Percentiles rank a stretch among this genome's conserved stretches.
phyloP scores from a whole-genome alignment of 176 grass and related monocot species.

The Chrysopogon serrulatus region DNA sequence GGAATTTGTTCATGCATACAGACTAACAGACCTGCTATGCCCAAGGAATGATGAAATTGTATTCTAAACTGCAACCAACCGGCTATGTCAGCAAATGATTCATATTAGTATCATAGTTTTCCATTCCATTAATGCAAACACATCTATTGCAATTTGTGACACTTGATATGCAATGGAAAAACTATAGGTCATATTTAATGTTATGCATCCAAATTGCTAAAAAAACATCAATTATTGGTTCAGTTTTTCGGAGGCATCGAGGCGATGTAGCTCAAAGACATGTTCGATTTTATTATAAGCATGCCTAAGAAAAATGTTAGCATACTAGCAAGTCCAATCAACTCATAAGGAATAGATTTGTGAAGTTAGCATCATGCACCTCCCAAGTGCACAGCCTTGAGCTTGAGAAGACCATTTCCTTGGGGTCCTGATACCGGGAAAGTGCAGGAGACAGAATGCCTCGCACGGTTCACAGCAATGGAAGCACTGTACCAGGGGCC shows the following conservation, averaged over 20 bases:
- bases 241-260: not conserved
- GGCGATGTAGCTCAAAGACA: not conserved
- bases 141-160: not conserved
- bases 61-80: not conserved
- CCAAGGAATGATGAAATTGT: not conserved
- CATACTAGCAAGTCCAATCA: not conserved
- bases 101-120: not conserved
- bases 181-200: not conserved
- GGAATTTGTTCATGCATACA: not conserved
- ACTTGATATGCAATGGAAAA: not conserved
- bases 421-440: conserved; percentile 54
- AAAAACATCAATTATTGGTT: not conserved
- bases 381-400: conserved; percentile 69
- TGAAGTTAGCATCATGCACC: conserved; percentile 15
- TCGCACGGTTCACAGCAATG: conserved; percentile 40
- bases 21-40: not conserved
- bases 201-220: not conserved
- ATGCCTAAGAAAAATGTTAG: not conserved
- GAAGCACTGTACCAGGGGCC: conserved; percentile 75
- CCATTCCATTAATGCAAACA: not conserved
- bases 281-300: not conserved
- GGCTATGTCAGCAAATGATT: not conserved
- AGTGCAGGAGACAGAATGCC: conserved; percentile 64
- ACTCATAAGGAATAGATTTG: not conserved
- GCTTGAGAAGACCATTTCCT: conserved; percentile 68